Evolutionary conservation across 768 basidiomycete genomes (phyloP), one percentile per base, ranked within the genome.

Genomic region (Mrakia blollopis): DNA sequence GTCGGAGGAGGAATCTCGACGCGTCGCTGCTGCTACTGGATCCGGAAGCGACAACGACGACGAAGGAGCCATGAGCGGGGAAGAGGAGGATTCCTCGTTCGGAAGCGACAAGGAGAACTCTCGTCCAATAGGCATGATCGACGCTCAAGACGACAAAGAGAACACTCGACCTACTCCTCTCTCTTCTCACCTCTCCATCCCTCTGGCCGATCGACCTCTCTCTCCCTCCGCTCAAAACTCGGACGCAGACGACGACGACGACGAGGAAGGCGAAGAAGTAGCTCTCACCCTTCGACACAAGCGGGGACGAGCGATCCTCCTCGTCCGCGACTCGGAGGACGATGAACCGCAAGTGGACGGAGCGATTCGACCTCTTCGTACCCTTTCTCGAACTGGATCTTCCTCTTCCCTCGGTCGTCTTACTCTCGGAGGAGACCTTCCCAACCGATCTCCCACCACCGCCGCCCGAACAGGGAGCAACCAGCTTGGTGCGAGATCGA

Each of bases 221-320:
- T 85, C 93, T 4, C 92, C 91, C 83, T 85, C 93, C 5, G 92
- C 91, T 25, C 94, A 91, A 92, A 92, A 92, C 4, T 86, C 94
- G 35, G 90, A 92, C 77, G 87, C 89, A 9, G 89, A 92, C 83
- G 88, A 92, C 78, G 87, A 89, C 0, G 90, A 91, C 80, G 89
- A 90, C 79, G 91, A 89, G 84, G 82, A 82, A 39, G 75, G 79
- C 41, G 82, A 82, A 41, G 75, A 79, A 47, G 65, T 32, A 16
- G 21, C 14, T 35, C 75, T 41, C 21, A 21, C 39, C 4, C 35
- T 39, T 35, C 30, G 47, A 41, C 50, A 23, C 76, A 93, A 72
- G 63, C 82, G 90, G 84, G 73, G 28, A 63, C 82, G 90, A 84
- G 73, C 35, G 16, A 78, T 61, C 65, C 86, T 88, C 32, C 81